These are phyloP conservation scores for Rosellinia necatrix DNA, from an alignment of 2,329 filamentous ascomycete genomes.

Conservation along the genomic window DNA sequence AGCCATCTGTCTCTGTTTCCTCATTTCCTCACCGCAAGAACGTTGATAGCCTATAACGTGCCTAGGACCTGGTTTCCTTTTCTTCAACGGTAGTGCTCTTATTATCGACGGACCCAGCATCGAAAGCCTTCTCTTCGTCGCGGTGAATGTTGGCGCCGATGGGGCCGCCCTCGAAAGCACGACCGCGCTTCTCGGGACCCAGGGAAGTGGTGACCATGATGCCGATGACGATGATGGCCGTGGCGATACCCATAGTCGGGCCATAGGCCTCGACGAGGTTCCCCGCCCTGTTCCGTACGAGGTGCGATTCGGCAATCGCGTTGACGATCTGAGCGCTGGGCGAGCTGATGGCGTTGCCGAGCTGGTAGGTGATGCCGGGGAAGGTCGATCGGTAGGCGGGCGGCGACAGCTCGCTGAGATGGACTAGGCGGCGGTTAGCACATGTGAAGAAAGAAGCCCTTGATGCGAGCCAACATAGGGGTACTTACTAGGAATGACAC, in stretches of 20 bases:
- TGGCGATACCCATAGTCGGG: constrained; percentile 75
- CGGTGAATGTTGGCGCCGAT: constrained; percentile 48
- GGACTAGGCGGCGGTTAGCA: constrained; percentile 45
- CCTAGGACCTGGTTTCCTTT: constrained; percentile 12
- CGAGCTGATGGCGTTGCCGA: constrained; percentile 75
- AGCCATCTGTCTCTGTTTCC: background rate
- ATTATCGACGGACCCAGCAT: constrained; percentile 35
- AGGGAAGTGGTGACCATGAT: constrained; percentile 70
- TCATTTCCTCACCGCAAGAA: background rate
- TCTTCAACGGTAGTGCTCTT: constrained; percentile 22
- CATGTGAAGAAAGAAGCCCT: too few species aligned
- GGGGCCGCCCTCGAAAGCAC: constrained; percentile 66
- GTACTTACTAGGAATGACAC: constrained; percentile 61
- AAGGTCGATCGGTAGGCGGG: constrained; percentile 72
- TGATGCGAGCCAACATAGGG: background rate
- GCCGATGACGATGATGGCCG: constrained; percentile 74
- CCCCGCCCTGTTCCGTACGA: constrained; percentile 59
- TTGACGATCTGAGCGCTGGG: constrained; percentile 79
- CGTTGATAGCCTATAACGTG: background rate
- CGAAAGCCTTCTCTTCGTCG: constrained; percentile 37
- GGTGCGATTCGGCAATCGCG: constrained; percentile 67
- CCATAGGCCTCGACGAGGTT: constrained; percentile 70
- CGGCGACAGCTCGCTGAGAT: constrained; percentile 75
- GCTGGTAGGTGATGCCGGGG: constrained; percentile 72
- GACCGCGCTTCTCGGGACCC: constrained; percentile 75